A percentile compares a stretch with the other conserved stretches of the same genome.
Conservation (phyloP, 2,329 filamentous ascomycete species). For the Thermothelomyces thermophilus region DNA sequence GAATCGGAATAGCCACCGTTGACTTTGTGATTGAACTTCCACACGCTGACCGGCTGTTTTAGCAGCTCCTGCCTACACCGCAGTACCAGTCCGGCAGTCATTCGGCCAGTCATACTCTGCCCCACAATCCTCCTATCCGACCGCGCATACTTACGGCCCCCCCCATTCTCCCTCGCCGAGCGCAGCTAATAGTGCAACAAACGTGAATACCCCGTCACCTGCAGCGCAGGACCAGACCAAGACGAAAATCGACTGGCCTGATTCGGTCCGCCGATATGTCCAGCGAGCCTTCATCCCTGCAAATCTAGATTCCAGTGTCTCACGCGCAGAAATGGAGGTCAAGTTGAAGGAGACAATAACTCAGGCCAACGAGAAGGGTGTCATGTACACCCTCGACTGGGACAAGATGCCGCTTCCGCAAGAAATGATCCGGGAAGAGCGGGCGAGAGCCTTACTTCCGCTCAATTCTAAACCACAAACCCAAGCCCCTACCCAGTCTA, state of each 20-base stretch:
- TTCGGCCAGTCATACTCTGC: slow-evolving; percentile 42
- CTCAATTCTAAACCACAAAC: slow-evolving; percentile 8
- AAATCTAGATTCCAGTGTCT: slow-evolving; percentile 58
- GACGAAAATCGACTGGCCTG: slow-evolving; percentile 70
- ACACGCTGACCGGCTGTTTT: background rate
- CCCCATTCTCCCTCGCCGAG: slow-evolving; percentile 22
- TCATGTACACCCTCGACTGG: slow-evolving; percentile 75
- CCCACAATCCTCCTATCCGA: slow-evolving; percentile 29
- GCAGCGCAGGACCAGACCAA: slow-evolving; percentile 29
- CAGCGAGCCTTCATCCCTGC: slow-evolving; percentile 76
- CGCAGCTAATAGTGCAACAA: slow-evolving; percentile 25
- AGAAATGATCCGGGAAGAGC: slow-evolving; percentile 69
- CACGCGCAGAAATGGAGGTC: slow-evolving; percentile 65
- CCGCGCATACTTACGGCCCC: slow-evolving; percentile 23
- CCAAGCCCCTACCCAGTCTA: slow-evolving; percentile 8
- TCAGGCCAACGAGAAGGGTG: slow-evolving; percentile 65
- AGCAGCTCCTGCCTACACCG: slow-evolving; percentile 49
- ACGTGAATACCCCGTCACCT: slow-evolving; percentile 9
- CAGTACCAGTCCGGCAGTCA: slow-evolving; percentile 56
- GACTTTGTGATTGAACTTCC: too few relatives aligned
- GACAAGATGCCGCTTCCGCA: slow-evolving; percentile 76
- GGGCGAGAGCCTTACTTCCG: slow-evolving; percentile 29
- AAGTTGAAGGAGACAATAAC: slow-evolving; percentile 85
- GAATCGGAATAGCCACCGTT: background rate
- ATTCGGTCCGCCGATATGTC: slow-evolving; percentile 80